Conservation (phyloP, 345 rosid species). For the Kandelia obovata region DNA sequence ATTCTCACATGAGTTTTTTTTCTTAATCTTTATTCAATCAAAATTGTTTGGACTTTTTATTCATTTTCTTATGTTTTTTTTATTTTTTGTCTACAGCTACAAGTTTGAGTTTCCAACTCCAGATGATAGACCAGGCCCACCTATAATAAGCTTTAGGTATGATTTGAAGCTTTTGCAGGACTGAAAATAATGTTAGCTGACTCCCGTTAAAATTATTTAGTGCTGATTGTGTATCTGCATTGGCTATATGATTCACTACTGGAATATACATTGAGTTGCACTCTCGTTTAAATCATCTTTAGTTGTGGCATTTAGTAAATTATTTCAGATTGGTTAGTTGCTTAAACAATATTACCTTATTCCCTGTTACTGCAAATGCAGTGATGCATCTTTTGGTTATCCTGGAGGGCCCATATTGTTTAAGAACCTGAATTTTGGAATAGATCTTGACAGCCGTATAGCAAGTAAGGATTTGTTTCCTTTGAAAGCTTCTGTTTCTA, state of each 20-base stretch:
- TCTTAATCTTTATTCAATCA: constrained; percentile 7
- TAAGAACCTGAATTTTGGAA: constrained; percentile 94
- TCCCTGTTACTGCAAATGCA: constrained; percentile 22
- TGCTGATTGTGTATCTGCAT: neutral
- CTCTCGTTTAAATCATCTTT: neutral
- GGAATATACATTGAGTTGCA: too few relatives aligned
- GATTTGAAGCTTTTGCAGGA: constrained; percentile 20
- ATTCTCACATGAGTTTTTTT: constrained; percentile 4
- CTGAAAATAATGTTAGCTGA: constrained; percentile 3
- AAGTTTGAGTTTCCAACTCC: constrained; percentile 99
- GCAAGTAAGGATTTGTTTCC: constrained; percentile 66
- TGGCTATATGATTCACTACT: neutral
- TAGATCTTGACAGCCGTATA: constrained; percentile 94
- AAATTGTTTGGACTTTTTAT: constrained; percentile 1
- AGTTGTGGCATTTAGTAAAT: neutral
- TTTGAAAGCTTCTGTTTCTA: neutral
- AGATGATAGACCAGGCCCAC: constrained; percentile 94
- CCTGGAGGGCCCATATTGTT: constrained; percentile 84
- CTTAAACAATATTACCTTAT: neutral
- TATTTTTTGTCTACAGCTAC: constrained; percentile 60
- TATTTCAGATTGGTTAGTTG: neutral
- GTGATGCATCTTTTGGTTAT: constrained; percentile 99
- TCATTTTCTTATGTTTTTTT: neutral
- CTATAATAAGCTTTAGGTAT: constrained; percentile 98
- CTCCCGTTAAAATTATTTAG: neutral